Evolutionary conservation across 169 alveolate genomes (phyloP).

Genomic region (Plasmodium gonderi): DNA sequence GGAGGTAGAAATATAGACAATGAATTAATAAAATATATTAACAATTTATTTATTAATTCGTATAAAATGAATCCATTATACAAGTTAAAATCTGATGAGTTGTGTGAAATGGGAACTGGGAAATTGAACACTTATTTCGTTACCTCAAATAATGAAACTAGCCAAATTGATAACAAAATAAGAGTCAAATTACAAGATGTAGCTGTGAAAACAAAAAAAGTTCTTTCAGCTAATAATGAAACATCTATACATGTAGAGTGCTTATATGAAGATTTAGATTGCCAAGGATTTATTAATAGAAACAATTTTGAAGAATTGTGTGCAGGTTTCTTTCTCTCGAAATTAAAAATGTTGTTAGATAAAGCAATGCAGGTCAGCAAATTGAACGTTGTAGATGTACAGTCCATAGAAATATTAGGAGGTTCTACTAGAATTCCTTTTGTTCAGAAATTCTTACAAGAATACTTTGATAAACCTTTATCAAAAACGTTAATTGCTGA

Average conservation of each 20-base stretch:
- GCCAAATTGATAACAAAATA: slow-evolving; percentile 83
- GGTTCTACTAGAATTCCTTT: slow-evolving; percentile 98
- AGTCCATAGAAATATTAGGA: slow-evolving; percentile 96
- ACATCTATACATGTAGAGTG: slow-evolving; percentile 94
- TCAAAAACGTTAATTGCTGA: slow-evolving; percentile 96
- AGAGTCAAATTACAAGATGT: slow-evolving; percentile 96
- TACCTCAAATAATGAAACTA: neutral
- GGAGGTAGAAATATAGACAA: slow-evolving; percentile 97
- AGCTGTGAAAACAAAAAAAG: slow-evolving; percentile 94
- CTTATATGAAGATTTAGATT: slow-evolving; percentile 96
- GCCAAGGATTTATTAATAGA: slow-evolving; percentile 85
- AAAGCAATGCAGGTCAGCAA: slow-evolving; percentile 81
- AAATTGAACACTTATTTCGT: slow-evolving; percentile 14
- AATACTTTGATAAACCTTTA: slow-evolving; percentile 89
- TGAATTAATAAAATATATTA: slow-evolving; percentile 90
- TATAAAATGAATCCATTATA: slow-evolving; percentile 92
- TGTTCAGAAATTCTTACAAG: slow-evolving; percentile 90
- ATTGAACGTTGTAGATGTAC: slow-evolving; percentile 83
- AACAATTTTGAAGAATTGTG: slow-evolving; percentile 93
- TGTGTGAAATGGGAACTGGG: slow-evolving; percentile 74
- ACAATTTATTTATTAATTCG: slow-evolving; percentile 90
- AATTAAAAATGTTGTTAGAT: slow-evolving; percentile 79
- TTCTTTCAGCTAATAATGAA: slow-evolving; percentile 96
- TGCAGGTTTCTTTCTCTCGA: slow-evolving; percentile 83
- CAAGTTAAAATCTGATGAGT: slow-evolving; percentile 11